Evolutionary conservation across 768 basidiomycete genomes (phyloP).

Genomic region (Coprinopsis marcescibilis): DNA sequence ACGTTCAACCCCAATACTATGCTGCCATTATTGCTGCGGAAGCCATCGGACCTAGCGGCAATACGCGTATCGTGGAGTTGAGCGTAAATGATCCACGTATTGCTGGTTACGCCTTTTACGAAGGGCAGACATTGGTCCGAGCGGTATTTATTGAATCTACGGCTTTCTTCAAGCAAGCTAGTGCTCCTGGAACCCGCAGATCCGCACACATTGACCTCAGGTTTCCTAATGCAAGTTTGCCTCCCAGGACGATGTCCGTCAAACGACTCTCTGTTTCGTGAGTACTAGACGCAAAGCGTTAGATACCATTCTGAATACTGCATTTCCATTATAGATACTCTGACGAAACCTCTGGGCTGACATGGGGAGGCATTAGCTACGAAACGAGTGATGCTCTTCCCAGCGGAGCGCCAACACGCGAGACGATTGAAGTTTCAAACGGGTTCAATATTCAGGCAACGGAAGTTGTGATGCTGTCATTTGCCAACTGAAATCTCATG

Average conservation of each 20-base stretch:
- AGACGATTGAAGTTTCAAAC: constrained; percentile 21
- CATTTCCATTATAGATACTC: constrained; percentile 30
- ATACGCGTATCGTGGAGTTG: constrained; percentile 41
- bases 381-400: constrained; percentile 43
- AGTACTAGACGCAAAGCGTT: constrained; percentile 13
- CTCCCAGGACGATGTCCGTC: constrained; percentile 31
- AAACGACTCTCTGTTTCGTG: constrained; percentile 47
- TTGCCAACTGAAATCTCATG: constrained; percentile 13
- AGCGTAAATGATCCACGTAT: constrained; percentile 38
- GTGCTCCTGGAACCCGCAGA: constrained; percentile 28
- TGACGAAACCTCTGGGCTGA: constrained; percentile 44
- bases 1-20: constrained; percentile 65
- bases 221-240: constrained; percentile 23
- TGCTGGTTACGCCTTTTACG: constrained; percentile 61
- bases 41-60: constrained; percentile 44
- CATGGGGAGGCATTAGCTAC: constrained; percentile 55
- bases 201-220: constrained; percentile 35
- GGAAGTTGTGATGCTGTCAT: constrained; percentile 40
- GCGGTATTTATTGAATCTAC: constrained; percentile 56
- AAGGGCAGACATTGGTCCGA: constrained; percentile 34
- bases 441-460: constrained; percentile 45
- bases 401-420: constrained; percentile 27
- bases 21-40: constrained; percentile 56
- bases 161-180: constrained; percentile 37
- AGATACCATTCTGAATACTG: constrained; percentile 1